Evolutionary conservation across 2,329 filamentous ascomycete species (phyloP), one percentile per base, ranked within the genome.

Genomic region (Pseudogymnoascus sp.): DNA sequence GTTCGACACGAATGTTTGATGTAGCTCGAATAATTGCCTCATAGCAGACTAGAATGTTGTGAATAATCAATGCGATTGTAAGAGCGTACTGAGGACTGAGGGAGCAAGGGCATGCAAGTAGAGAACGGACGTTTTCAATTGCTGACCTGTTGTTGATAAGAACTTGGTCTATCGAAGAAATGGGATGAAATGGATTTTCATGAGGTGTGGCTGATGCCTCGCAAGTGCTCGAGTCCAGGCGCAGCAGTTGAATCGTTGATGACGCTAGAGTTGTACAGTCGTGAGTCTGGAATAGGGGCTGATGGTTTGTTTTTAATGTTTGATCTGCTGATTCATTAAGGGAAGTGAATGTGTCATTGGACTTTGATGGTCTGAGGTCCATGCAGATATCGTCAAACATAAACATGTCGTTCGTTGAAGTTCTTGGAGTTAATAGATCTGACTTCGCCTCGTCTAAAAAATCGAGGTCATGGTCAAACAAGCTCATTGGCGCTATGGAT

Each of bases 131-230:
- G 14, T 57, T 57, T 21, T 57, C 51, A 57, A 57, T 57, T 57
- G 51, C 51, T 8, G 51, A 57, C 28, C 19, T 57, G 51, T 57
- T 57, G 51, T 57, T 57, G 28, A 57, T 57, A 10, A 57, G 51
- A 36, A 57, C 51, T 14, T 57, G 51, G 11, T 57, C 51, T 57
- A 57, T 57, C 28, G 51, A 57, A 57, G 51, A 34, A 57, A 57
- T 57, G 10, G 51, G 51, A 4, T 57, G 51, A 34, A 34, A 21
- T 14, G 16, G 11, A 14, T 57, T 57, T 57, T 16, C 28, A 6
- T 34, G n/a, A 7, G 8, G n/a, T 14, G 51, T 21, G n/a, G 28
- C 28, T 34, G 51, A 57, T 6, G 14, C 48, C 10, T 28, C 51
- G 11, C 51, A 57, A 57, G 25, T 57, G 51, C 28, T 57, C 28